Base-by-base conservation (phyloP, 768 basidiomycete species). In the Coprinopsis sp. region DNA sequence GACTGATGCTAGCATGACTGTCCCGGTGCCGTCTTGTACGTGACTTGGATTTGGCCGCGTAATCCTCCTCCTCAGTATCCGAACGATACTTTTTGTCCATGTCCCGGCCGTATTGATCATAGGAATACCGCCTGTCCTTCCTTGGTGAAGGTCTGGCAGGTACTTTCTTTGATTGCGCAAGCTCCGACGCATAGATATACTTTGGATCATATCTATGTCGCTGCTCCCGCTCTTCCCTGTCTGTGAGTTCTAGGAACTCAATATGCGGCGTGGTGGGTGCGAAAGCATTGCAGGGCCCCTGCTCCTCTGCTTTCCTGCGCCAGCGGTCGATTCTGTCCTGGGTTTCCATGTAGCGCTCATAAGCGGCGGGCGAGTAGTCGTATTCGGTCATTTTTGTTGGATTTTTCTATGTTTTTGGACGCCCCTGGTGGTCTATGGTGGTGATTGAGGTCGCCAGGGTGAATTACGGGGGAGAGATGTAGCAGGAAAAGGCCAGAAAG, bases 371-470 rank as follows among this genome's bases (percentile, higher is more conserved):
- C 6, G 52, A 54, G 25, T 47, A 54, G 46, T 54, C 52, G 49
- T 54, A 54, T 34, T 54, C 52, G 6, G 52, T 54, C 52, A 54
- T 54, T 41, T 44, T 46, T 39, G 16, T 11, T 24, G n/a, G n/a
- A n/a, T n/a, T n/a, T n/a, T n/a, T n/a, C n/a, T n/a, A n/a, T n/a
- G n/a, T n/a, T n/a, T n/a, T n/a, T n/a, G n/a, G n/a, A n/a, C n/a
- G n/a, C n/a, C n/a, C n/a, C n/a, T n/a, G n/a, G n/a, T n/a, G n/a
- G n/a, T n/a, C n/a, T n/a, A n/a, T n/a, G n/a, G n/a, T 24, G 16
- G 38, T 11, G 11, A 16, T 6, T 18, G 24, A 10, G 19, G 18
- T 16, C 13, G 13, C 18, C 19, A 42, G 40, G n/a, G 22, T 28
- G 30, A 30, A 42, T 42, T 28, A 42, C 27, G 19, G 30, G 30